A percentile compares a stretch with the other conserved stretches of the same genome.
phyloP scores from a whole-genome alignment of 1,284 basidiomycete species.

The Golubevia sp. region DNA sequence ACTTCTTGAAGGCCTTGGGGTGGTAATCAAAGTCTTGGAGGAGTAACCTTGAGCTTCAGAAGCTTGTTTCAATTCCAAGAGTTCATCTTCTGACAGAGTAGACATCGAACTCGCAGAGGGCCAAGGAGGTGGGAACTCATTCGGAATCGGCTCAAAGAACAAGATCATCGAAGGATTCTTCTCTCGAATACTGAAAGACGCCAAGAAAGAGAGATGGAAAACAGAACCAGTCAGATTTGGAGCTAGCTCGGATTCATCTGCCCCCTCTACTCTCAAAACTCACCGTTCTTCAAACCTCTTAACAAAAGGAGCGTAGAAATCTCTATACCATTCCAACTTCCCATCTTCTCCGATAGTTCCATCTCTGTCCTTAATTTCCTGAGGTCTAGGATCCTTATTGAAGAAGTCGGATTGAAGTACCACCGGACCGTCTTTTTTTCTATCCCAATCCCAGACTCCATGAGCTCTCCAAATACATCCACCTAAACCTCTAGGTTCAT shows the following conservation, averaged over 20 bases:
- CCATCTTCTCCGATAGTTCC: constrained; percentile 16
- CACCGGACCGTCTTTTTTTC: constrained; percentile 71
- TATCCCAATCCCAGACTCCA: constrained; percentile 90
- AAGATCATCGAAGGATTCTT: constrained; percentile 12
- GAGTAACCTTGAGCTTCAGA: constrained; percentile 28
- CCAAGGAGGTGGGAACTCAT: constrained; percentile 58
- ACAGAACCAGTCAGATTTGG: no score
- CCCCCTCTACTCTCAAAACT: no score
- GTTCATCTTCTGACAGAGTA: not conserved
- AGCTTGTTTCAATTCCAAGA: constrained; percentile 13
- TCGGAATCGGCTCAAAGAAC: constrained; percentile 56
- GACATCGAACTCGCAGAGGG: constrained; percentile 7
- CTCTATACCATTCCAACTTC: constrained; percentile 51
- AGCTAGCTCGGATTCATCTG: no score
- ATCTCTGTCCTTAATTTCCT: no score
- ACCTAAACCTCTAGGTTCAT: constrained; percentile 5
- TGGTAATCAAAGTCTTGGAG: constrained; percentile 22
- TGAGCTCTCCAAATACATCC: constrained; percentile 85
- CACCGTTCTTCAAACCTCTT: constrained; percentile 21
- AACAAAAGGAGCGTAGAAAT: constrained; percentile 53
- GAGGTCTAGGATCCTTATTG: constrained; percentile 60
- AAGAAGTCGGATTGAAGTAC: constrained; percentile 88
- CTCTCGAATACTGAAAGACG: constrained; percentile 5
- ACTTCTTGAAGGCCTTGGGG: constrained; percentile 24
- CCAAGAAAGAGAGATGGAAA: no score